Base-by-base conservation (phyloP, 306 rosid genomes). In the Quercus suber region DNA sequence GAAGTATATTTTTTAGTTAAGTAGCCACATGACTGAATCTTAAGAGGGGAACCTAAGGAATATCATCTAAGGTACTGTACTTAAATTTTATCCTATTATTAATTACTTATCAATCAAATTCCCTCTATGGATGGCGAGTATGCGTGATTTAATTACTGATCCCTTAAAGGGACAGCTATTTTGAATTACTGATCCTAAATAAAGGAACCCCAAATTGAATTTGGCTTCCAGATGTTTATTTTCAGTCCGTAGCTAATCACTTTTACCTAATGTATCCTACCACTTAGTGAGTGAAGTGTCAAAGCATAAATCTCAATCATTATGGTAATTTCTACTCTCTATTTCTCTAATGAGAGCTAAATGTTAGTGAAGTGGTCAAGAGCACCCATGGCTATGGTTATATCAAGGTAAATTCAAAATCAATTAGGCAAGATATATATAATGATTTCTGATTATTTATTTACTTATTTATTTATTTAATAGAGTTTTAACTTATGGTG, bases 211-310 rank as follows among this genome's bases (percentile, higher is more conserved):
- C 43, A 28, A 65, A 55, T 33, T 41, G 55, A 73, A 67, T 19
- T 72, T 55, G 71, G 52, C n/a, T 65, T 57, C 21, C 41, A 9
- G 51, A 45, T 67, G 52, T 73, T 27, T 58, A 15, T 53, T 49
- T 53, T 77, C 69, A 72, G 41, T 63, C 60, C 27, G 27, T 55
- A 60, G 53, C 53, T 10, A 74, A 21, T 31, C 51, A 56, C 37
- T 31, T 13, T 61, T 57, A 21, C 55, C 17, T 52, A 71, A 37
- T 76, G 64, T 49, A 61, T 60, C 55, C 78, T 49, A 49, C 65
- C 55, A 55, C 68, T 28, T 71, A 53, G 87, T 83, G 81, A 76
- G 37, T 83, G 83, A 73, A 51, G 20, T 71, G 69, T 75, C 74
- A 79, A 83, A 72, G 37, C 56, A 51, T 55, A 72, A 74, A 71